Evolutionary conservation across 129 eudicot genomes (phyloP), one percentile per base, ranked within the genome.

Genomic region (Mikania micrantha): DNA sequence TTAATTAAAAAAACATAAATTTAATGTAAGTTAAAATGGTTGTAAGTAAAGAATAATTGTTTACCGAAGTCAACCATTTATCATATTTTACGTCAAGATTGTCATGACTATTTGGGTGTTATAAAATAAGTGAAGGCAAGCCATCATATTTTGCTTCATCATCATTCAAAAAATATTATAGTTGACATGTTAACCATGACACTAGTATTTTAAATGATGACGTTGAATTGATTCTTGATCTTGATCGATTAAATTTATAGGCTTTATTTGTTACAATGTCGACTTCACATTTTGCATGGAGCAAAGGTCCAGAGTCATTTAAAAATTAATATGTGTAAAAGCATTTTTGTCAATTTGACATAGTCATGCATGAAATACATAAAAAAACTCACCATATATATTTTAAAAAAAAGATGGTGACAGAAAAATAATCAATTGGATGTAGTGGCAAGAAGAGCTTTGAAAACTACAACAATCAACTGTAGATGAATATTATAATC

Each of bases 391-490:
- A 44, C 48, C 47, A 56, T 5, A 35, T 36, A 7, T 54, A n/a
- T 53, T n/a, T n/a, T n/a, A n/a, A 49, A 52, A n/a, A 17, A 69
- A 38, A 57, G 80, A 81, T 53, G 52, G 50, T 42, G 81, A 81
- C 76, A 72, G 58, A 17, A 17, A 42, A 64, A 59, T 64, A 69
- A 69, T 74, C 77, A 71, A 81, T 50, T 62, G 50, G 73, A 72
- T 81, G 73, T 67, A 78, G 79, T 67, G 82, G 68, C 79, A 76
- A 28, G 60, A 66, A 56, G 64, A 75, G 71, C 66, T 71, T 76
- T 76, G 75, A 76, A 70, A 81, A 66, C 65, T 42, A 32, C 79
- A 64, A 72, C 74, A 81, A 76, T 81, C 73, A 66, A 72, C 54
- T 48, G 34, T 34, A 21, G 47, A 54, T 63, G 19, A 28, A 24